Conservation (phyloP, 768 basidiomycete genomes). For the Holtermanniella nyarrowii region DNA sequence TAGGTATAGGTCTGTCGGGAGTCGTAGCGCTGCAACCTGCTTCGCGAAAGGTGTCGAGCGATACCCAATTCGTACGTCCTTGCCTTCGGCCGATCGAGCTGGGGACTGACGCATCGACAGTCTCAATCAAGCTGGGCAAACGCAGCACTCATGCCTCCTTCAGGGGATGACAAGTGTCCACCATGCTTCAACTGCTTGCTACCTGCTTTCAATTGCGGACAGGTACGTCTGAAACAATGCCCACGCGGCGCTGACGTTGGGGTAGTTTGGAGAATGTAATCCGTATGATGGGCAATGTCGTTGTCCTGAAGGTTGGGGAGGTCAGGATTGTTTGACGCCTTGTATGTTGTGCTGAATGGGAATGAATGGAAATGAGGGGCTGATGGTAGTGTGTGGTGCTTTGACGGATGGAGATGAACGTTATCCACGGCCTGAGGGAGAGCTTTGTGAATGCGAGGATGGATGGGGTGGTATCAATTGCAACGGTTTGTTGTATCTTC, state of each 20-base stretch:
- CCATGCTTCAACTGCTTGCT: conserved; percentile 91
- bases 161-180: conserved; percentile 37
- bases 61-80: too few species aligned
- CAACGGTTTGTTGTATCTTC: conserved; percentile 59
- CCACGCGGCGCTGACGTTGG: not conserved
- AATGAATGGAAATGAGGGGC: not conserved
- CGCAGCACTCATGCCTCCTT: too few species aligned
- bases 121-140: too few species aligned
- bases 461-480: conserved; percentile 97
- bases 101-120: too few species aligned
- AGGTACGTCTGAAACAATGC: conserved; percentile 40
- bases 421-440: conserved; percentile 62
- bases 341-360: conserved; percentile 49
- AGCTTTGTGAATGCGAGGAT: conserved; percentile 77
- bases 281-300: conserved; percentile 90
- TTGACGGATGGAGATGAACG: conserved; percentile 81
- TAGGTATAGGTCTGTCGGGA: too few species aligned
- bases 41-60: too few species aligned
- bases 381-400: conserved; percentile 72
- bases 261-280: conserved; percentile 68
- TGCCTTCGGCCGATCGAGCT: too few species aligned
- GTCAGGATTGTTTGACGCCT: conserved; percentile 84
- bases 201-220: conserved; percentile 81
- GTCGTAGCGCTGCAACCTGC: too few species aligned
- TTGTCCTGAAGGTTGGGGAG: conserved; percentile 95